phyloP scores from a whole-genome alignment of 2,329 filamentous ascomycete species.

The Scopulariopsis brevicaulis region DNA sequence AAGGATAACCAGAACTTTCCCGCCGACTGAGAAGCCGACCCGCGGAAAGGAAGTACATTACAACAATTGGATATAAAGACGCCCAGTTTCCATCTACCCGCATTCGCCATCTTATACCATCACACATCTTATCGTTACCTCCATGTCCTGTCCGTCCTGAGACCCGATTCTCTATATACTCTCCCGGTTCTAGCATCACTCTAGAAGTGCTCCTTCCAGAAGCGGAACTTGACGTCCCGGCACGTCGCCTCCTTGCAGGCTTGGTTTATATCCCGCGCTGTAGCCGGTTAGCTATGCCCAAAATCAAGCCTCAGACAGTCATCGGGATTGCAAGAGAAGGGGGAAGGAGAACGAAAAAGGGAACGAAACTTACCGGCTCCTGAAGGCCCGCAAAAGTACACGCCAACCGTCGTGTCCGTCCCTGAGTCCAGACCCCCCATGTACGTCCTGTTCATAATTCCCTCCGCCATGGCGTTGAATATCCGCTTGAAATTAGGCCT shows the following conservation, averaged over 20 bases:
- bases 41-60: no score
- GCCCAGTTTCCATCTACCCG: background rate
- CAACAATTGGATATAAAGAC: no score
- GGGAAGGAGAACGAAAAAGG: background rate
- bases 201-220: slow-evolving; percentile 95
- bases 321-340: background rate
- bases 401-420: slow-evolving; percentile 46
- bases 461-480: slow-evolving; percentile 66
- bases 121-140: background rate
- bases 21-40: no score
- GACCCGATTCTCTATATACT: background rate
- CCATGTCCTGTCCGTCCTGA: background rate
- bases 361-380: slow-evolving; percentile 15
- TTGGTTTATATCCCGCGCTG: slow-evolving; percentile 65
- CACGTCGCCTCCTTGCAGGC: slow-evolving; percentile 67
- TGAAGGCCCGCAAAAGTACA: slow-evolving; percentile 10
- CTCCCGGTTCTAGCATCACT: background rate
- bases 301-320: background rate
- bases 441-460: slow-evolving; percentile 66
- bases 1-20: no score
- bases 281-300: slow-evolving; percentile 21
- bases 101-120: background rate
- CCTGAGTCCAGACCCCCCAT: slow-evolving; percentile 60
- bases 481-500: slow-evolving; percentile 69
- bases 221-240: slow-evolving; percentile 80